Evolutionary conservation across 805 yeast species (phyloP).

Genomic region (Saccharomycopsis capsularis): DNA sequence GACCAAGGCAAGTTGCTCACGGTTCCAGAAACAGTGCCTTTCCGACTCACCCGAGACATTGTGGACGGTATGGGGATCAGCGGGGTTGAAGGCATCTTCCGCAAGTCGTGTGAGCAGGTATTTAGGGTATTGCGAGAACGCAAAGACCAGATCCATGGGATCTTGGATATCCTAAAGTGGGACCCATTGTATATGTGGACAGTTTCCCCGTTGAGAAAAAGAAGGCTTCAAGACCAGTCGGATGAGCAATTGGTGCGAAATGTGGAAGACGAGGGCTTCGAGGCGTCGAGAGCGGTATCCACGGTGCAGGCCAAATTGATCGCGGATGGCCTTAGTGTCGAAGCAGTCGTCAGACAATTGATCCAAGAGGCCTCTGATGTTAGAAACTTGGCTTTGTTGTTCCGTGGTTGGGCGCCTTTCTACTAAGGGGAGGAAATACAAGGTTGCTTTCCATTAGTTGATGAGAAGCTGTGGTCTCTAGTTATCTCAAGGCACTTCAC

Average conservation of each 20-base stretch:
- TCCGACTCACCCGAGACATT: constrained; percentile 81
- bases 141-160: constrained; percentile 64
- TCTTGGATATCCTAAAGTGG: constrained; percentile 78
- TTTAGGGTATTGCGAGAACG: constrained; percentile 60
- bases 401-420: constrained; percentile 82
- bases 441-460: no score
- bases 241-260: constrained; percentile 23
- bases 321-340: constrained; percentile 65
- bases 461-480: no score
- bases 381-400: constrained; percentile 64
- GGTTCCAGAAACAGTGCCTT: constrained; percentile 91
- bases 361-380: constrained; percentile 68
- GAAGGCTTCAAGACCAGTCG: constrained; percentile 39
- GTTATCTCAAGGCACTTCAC: no score
- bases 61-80: constrained; percentile 89
- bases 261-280: constrained; percentile 42
- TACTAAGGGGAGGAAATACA: no score
- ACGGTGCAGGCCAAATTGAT: constrained; percentile 64
- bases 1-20: constrained; percentile 84
- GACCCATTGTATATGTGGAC: constrained; percentile 95
- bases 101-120: constrained; percentile 65
- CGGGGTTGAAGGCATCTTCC: constrained; percentile 76
- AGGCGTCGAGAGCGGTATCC: constrained; percentile 72
- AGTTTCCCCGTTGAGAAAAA: constrained; percentile 63
- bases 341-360: constrained; percentile 77